Base-by-base conservation (phyloP, 176 grass and related monocot species). In the Zoysia pacifica region DNA sequence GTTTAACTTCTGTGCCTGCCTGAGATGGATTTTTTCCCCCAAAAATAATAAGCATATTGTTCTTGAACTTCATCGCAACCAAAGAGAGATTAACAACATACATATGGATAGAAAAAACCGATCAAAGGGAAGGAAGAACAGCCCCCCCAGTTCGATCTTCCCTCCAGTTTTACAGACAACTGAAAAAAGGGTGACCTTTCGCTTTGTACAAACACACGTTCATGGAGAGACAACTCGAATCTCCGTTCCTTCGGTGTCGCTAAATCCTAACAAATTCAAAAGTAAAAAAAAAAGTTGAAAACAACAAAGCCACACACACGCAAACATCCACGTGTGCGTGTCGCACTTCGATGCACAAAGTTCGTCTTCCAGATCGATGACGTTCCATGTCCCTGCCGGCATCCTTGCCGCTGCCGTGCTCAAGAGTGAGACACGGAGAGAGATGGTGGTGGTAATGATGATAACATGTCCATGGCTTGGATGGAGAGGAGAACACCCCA, bases 121-220 rank as follows among this genome's bases (percentile, higher is more conserved):
- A 28, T 28, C 28, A 28, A 28, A 28, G 28, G 28, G 28, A 28
- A 28, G 28, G 81, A 44, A 39, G 45, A 10, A 66, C 2, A 68
- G 5, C 37, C 54, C 74, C 28, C 28, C 16, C 20, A 11, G 4
- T 68, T 80, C n/a, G 28, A 28, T 28, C 28, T 16, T 67, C 61
- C 40, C 62, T 55, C 7, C 13, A 47, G 28, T 28, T 28, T 68
- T 28, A 28, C 28, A 28, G 38, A 72, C 82, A 73, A 63, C 82
- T 85, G 28, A 28, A 28, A 47, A 59, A 15, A 59, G 11, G 59
- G 56, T 65, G 77, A 52, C 80, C 58, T 82, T 71, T 77, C 28
- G 63, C 58, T 89, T 82, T 89, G 78, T 86, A 89, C 87, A 89
- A 85, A 86, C 83, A 89, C 78, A 85, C 28, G 28, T 28, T 28